Base-by-base conservation (phyloP, 1,139 yeast genomes). In the Candida mesenterica region DNA sequence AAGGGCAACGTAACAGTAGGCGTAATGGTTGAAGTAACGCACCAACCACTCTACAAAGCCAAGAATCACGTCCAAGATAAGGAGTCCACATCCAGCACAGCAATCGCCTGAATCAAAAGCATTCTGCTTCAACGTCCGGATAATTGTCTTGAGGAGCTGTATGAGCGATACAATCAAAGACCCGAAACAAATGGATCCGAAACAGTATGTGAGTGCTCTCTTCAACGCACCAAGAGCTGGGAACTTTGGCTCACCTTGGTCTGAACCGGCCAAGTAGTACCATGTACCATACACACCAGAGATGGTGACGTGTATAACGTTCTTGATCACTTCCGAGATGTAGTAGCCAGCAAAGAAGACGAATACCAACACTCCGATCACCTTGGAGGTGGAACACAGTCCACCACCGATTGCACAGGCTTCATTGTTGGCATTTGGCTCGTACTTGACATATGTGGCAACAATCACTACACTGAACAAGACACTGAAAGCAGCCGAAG, bases 181-280 rank as follows among this genome's bases (percentile, higher is more conserved):
- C 0, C 97, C 96, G 55, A 86, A 84, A 54, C 95, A 83, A 37
- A 90, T 82, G 3, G 96, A 86, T 0, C 97, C 97, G 55, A 89
- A 84, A 27, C 94, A 85, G 55, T 82, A 86, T 2, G 96, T 84
- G 65, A 87, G 62, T 1, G 96, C 87, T 49, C 96, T 74, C 53
- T 77, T 81, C 47, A 90, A 78, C 2, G 96, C 83, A 5, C 95
- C 90, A 38, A 79, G 60, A 1, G 95, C 94, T 7, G 95, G 95
- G 65, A 77, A 76, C 48, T 62, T 74, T 24, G 96, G 96, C 66
- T 82, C 76, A 4, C 95, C 95, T 51, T 83, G 85, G 52, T 83
- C 90, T 2, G 89, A 75, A 44, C 72, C 74, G 30, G 87, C 75
- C 55, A 85, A 69, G 57, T 84, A 89, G 61, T 87, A 89, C 96